Conservation (phyloP, 352 stramenopile species). For the Pythium dissimile region DNA sequence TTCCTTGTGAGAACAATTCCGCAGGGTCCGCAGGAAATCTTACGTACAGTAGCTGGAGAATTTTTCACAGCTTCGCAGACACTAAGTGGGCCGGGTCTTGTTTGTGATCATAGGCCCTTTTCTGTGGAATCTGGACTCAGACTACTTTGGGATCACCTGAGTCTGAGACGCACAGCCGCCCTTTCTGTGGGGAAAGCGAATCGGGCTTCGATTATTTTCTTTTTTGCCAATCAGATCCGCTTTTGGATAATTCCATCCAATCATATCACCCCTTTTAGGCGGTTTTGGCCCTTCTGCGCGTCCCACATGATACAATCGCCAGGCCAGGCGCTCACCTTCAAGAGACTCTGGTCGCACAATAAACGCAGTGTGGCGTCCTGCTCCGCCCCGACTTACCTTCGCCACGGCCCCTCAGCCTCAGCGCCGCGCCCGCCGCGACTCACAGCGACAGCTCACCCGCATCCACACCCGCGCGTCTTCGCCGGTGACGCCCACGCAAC, state of each 20-base stretch:
- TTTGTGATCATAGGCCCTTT: no score
- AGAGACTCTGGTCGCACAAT: not conserved
- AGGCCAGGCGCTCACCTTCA: conserved; percentile 8
- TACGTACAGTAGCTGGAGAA: no score
- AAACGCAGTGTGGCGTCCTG: not conserved
- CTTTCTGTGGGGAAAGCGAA: conserved; percentile 10
- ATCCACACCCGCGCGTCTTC: no score
- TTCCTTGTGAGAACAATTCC: no score
- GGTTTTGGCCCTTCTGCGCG: conserved; percentile 22
- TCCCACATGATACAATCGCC: conserved; percentile 23
- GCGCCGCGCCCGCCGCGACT: no score
- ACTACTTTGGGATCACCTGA: conserved; percentile 14
- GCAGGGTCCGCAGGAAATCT: no score
- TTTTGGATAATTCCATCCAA: conserved; percentile 10
- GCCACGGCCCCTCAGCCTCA: not conserved
- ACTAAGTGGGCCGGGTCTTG: no score
- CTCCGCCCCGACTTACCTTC: no score
- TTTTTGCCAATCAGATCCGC: conserved; percentile 1
- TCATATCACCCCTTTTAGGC: not conserved
- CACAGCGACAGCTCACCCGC: no score
- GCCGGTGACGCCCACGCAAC: no score
- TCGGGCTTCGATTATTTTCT: not conserved
- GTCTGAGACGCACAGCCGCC: conserved; percentile 3
- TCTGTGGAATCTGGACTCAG: not conserved
- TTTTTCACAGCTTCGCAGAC: no score